These are phyloP conservation scores for Sarocladiaceae sp. DNA, from an alignment of 2,329 filamentous ascomycete genomes.

Conservation along the genomic window DNA sequence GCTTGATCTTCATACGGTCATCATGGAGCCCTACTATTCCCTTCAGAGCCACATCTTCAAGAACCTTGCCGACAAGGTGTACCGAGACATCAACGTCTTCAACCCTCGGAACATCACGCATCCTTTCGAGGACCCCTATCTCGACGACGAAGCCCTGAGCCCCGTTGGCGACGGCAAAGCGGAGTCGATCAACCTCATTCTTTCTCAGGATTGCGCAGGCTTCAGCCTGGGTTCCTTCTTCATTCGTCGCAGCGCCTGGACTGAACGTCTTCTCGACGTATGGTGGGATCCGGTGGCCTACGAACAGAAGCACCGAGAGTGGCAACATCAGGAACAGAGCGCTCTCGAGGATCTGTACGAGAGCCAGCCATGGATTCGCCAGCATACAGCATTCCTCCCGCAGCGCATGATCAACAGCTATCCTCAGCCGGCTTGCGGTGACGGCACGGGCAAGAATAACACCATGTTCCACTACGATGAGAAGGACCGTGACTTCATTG, in stretches of 20 bases:
- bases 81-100: slow-evolving; percentile 94
- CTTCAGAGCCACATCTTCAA: slow-evolving; percentile 90
- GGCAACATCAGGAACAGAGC: slow-evolving; percentile 99
- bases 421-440: slow-evolving; percentile 81
- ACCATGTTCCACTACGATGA: slow-evolving; percentile 80
- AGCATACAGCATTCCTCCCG: slow-evolving; percentile 81
- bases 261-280: slow-evolving; percentile 84
- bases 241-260: slow-evolving; percentile 78
- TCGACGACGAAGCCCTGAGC: slow-evolving; percentile 72
- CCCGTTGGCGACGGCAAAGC: slow-evolving; percentile 70
- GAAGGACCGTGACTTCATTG: slow-evolving; percentile 82
- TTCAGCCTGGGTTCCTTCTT: slow-evolving; percentile 98
- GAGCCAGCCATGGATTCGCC: slow-evolving; percentile 87
- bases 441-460: slow-evolving; percentile 61
- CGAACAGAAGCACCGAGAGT: slow-evolving; percentile 98
- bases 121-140: slow-evolving; percentile 67
- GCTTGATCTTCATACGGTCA: slow-evolving; percentile 94
- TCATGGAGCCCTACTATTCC: slow-evolving; percentile 94
- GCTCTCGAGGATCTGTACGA: slow-evolving; percentile 88
- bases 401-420: slow-evolving; percentile 95
- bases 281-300: slow-evolving; percentile 99
- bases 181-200: slow-evolving; percentile 78
- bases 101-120: slow-evolving; percentile 94
- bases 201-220: slow-evolving; percentile 90
- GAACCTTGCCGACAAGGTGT: slow-evolving; percentile 66